Conservation (phyloP, 768 basidiomycete genomes). For the Hemileccinum rubropunctum region DNA sequence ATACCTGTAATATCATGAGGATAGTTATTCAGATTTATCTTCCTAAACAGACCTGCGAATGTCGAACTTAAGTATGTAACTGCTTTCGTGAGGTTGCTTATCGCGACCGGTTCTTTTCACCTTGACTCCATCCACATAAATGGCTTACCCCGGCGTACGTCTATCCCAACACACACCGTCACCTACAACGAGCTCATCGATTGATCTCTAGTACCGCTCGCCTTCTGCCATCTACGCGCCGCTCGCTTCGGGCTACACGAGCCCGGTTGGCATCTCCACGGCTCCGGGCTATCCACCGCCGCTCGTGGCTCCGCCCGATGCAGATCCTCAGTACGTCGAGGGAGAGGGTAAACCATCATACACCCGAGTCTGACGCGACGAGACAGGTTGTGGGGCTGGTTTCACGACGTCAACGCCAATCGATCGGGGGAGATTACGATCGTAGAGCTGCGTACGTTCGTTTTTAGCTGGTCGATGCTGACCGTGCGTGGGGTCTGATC, state of each 20-base stretch:
- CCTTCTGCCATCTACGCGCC: conserved; percentile 12
- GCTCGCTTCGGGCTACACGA: conserved; percentile 1
- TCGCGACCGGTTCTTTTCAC: neutral
- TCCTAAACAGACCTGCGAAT: too few species aligned
- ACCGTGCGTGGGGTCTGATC: neutral
- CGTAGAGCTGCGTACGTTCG: conserved; percentile 59
- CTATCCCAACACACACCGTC: neutral
- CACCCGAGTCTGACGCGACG: neutral
- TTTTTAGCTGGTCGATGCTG: neutral
- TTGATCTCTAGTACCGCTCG: conserved; percentile 2
- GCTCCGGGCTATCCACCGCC: conserved; percentile 17
- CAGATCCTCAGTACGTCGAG: conserved; percentile 67
- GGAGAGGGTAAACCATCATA: too few species aligned
- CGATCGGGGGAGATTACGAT: conserved; percentile 66
- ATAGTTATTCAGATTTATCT: conserved; percentile 19
- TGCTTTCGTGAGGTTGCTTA: conserved; percentile 6
- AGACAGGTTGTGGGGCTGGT: conserved; percentile 73
- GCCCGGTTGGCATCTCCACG: neutral
- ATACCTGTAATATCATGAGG: conserved; percentile 36
- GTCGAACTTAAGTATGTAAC: too few species aligned
- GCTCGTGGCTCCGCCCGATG: conserved; percentile 42
- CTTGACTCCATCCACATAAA: neutral
- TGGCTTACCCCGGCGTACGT: conserved; percentile 23
- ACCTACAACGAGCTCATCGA: neutral
- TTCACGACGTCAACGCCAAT: conserved; percentile 65